Evolutionary conservation across 352 stramenopile species (phyloP), one percentile per base, ranked within the genome.

Genomic region (Pythium inflatum): DNA sequence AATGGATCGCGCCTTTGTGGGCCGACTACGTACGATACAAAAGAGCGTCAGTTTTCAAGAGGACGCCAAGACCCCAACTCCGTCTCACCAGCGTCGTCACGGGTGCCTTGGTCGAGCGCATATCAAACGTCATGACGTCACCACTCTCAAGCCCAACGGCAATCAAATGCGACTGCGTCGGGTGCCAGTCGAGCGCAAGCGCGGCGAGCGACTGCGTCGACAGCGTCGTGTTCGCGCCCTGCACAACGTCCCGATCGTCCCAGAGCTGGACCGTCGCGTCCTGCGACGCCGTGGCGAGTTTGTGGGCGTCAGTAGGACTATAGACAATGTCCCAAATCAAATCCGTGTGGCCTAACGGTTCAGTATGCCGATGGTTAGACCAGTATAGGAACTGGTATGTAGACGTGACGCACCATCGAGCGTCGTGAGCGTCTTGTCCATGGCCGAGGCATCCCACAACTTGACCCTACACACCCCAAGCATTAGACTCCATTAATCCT

Each of bases 251-350:
- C n/a, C 87, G 85, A 45, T 80, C 72, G 61, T 95, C 85, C 87
- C 87, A 95, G 22, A 95, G 60, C 46, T 88, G 81, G 45, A 93
- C 83, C 1, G 84, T 91, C 33, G 73, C 66, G 61, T 95, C 87
- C 40, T 93, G 84, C 13, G 85, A 85, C 0, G 81, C 82, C 20
- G 85, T 87, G 20, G 80, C 87, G 18, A 91, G 67, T 55, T 87
- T 22, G 45, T 82, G 70, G 2, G 76, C 74, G 30, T 82, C 62
- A 18, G 48, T 65, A 1, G 78, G 77, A 45, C 80, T 88, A 74
- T 81, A 82, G 5, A 77, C 75, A 28, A 95, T 78, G 30, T 68
- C 74, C 87, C 87, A 95, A 31, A 95, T 81, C 54, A 93, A 79
- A 51, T 93, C 84, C 48, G 74, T 81, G 65, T 95, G 87, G 2